Evolutionary conservation across 1,139 yeast genomes (phyloP).

Genomic region (Meyerozyma sp.): DNA sequence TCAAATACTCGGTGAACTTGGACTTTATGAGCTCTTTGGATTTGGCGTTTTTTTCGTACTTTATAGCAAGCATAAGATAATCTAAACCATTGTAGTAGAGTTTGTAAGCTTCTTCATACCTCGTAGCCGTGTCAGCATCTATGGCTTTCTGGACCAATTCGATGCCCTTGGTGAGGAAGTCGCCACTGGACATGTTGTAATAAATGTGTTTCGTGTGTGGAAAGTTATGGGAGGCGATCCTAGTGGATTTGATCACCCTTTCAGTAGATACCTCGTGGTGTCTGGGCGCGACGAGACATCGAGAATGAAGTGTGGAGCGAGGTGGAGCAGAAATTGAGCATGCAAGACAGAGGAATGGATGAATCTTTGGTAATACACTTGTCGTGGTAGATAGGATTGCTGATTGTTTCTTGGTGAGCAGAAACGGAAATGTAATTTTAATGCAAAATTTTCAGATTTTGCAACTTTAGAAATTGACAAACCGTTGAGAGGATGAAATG

Average conservation of each 20-base stretch:
- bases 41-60: slow-evolving; percentile 88
- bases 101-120: slow-evolving; percentile 92
- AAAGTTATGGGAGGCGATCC: background rate
- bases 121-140: slow-evolving; percentile 87
- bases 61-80: slow-evolving; percentile 90
- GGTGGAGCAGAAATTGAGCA: too few relatives aligned
- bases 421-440: too few relatives aligned
- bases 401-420: too few relatives aligned
- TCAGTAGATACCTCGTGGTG: too few relatives aligned
- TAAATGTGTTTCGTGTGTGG: background rate
- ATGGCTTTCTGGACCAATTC: slow-evolving; percentile 92
- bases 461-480: background rate
- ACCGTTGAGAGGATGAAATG: too few relatives aligned
- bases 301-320: too few relatives aligned
- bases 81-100: slow-evolving; percentile 91
- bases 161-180: slow-evolving; percentile 87
- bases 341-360: too few relatives aligned
- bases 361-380: too few relatives aligned
- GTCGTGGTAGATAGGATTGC: too few relatives aligned
- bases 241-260: background rate
- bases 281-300: too few relatives aligned
- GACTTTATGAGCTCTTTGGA: slow-evolving; percentile 85
- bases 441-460: background rate
- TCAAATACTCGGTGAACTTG: slow-evolving; percentile 85
- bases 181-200: slow-evolving; percentile 20